Conservation (phyloP, 352 stramenopile species). For the Globisporangium camurandrum region DNA sequence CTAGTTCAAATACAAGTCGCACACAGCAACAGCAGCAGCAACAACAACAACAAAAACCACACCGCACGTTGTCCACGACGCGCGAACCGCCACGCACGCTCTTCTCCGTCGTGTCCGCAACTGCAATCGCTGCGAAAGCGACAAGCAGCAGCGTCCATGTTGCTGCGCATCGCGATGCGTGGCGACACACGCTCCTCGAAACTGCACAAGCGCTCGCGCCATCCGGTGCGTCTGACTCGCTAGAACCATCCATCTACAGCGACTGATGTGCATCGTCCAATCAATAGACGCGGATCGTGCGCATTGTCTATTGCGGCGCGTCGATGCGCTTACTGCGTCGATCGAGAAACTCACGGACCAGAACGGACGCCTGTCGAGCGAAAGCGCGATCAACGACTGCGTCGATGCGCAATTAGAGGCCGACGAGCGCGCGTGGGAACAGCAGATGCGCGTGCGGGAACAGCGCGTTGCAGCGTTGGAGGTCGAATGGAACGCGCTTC, state of each 20-base stretch:
- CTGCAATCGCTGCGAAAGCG: slow-evolving; percentile 17
- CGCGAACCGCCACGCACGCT: slow-evolving; percentile 15
- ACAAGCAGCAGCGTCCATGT: slow-evolving; percentile 1
- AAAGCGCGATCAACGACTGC: slow-evolving; percentile 41
- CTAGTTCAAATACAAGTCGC: too few relatives aligned
- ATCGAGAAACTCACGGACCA: slow-evolving; percentile 29
- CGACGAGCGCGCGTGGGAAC: slow-evolving; percentile 52
- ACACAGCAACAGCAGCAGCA: not conserved
- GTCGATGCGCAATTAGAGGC: slow-evolving; percentile 46
- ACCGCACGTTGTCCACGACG: too few relatives aligned
- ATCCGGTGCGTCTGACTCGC: slow-evolving; percentile 4
- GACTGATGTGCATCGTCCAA: slow-evolving; percentile 10
- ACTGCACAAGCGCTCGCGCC: slow-evolving; percentile 16
- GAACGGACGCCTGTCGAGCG: slow-evolving; percentile 21
- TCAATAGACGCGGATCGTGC: slow-evolving; percentile 17
- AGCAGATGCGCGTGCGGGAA: slow-evolving; percentile 45
- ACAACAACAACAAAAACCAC: too few relatives aligned
- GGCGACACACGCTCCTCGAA: slow-evolving; percentile 21
- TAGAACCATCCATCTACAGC: not conserved
- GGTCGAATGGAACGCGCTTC: slow-evolving; percentile 41
- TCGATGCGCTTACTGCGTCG: slow-evolving; percentile 32
- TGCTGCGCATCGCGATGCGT: slow-evolving; percentile 13
- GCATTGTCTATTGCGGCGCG: slow-evolving; percentile 25
- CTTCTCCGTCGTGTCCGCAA: slow-evolving; percentile 29
- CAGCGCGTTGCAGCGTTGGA: slow-evolving; percentile 36